A percentile compares a stretch with the other conserved stretches of the same genome.
Conservation (phyloP, 2,329 filamentous ascomycete genomes). For the Coccinonectria pachysandricola region DNA sequence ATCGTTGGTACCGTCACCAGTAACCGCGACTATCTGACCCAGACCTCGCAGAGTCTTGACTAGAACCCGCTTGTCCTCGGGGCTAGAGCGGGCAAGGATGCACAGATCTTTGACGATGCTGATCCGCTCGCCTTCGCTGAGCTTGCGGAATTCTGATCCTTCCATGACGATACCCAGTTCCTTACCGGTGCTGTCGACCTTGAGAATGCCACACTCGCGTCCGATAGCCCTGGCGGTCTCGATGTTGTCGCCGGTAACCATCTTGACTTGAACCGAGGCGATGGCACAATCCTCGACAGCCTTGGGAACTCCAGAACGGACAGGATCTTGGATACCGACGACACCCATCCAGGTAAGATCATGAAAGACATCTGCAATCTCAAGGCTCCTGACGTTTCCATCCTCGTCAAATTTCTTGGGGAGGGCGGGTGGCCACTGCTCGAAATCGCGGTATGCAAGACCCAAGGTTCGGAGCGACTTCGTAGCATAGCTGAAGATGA, state of each 20-base stretch:
- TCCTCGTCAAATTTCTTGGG: conserved; percentile 33
- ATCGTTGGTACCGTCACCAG: conserved; percentile 59
- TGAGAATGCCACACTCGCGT: conserved; percentile 30
- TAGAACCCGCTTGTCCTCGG: conserved; percentile 58
- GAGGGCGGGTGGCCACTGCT: conserved; percentile 57
- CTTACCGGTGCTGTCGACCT: conserved; percentile 54
- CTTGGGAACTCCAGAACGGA: conserved; percentile 50
- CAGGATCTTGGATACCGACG: conserved; percentile 59
- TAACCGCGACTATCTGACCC: conserved; percentile 56
- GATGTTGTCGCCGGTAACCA: conserved; percentile 44
- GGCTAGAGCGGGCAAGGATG: conserved; percentile 58
- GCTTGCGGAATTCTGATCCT: conserved; percentile 44
- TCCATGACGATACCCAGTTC: conserved; percentile 36
- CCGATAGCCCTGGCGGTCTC: conserved; percentile 35
- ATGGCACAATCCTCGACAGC: conserved; percentile 52
- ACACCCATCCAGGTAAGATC: conserved; percentile 31
- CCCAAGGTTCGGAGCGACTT: conserved; percentile 64
- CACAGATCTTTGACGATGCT: conserved; percentile 51
- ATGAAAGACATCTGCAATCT: conserved; percentile 41
- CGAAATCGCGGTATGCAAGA: conserved; percentile 61
- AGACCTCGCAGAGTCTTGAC: conserved; percentile 54
- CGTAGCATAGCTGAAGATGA: conserved; percentile 50
- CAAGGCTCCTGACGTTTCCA: conserved; percentile 37
- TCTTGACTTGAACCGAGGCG: conserved; percentile 56
- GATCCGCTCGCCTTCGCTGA: conserved; percentile 36